Evolutionary conservation across 2,329 filamentous ascomycete species (phyloP).

Genomic region (Metarhizium robertsii): DNA sequence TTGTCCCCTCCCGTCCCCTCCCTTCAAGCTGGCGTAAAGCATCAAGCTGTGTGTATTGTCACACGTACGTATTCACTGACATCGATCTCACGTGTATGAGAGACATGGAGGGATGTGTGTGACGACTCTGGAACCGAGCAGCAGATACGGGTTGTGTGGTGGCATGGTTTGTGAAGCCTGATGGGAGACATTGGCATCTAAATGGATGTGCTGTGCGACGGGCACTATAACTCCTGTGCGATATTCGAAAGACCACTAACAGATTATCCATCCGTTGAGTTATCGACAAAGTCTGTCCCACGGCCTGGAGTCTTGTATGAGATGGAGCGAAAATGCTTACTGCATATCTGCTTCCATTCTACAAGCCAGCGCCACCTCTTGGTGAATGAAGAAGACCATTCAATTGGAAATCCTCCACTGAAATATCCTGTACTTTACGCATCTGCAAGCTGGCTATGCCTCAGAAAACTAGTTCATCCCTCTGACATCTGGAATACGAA

Average conservation of each 20-base stretch:
- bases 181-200: background rate
- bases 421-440: no score
- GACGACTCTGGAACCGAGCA: background rate
- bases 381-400: no score
- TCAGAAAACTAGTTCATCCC: no score
- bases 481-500: no score
- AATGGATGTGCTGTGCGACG: background rate
- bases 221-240: background rate
- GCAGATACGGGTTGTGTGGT: background rate
- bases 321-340: no score
- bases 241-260: background rate
- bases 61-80: background rate
- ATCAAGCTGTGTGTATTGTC: background rate
- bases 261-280: background rate
- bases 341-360: no score
- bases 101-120: background rate
- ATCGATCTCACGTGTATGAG: slow-evolving; percentile 7
- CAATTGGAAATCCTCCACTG: no score
- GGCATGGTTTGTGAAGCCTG: background rate
- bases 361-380: no score
- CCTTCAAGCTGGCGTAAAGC: background rate
- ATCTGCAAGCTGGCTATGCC: no score
- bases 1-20: background rate
- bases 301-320: no score
- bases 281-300: no score